These are phyloP conservation scores for Erysimum cheiranthoides DNA, from an alignment of 345 rosid species.

Conservation along the genomic window DNA sequence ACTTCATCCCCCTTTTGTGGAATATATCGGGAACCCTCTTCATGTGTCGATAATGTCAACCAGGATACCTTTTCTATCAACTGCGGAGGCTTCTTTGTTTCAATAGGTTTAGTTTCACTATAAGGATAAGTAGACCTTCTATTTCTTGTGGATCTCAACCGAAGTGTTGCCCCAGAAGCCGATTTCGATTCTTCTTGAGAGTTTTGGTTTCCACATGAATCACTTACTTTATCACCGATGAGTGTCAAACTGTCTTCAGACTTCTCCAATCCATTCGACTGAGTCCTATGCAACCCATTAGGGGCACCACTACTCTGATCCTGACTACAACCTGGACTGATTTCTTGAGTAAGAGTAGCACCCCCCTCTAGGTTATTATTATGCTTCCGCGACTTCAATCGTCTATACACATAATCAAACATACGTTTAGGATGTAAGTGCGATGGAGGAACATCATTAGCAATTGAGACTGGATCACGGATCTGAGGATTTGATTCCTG, in stretches of 20 bases:
- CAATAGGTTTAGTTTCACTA: conserved; percentile 64
- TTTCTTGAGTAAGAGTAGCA: conserved; percentile 51
- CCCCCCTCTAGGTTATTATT: conserved; percentile 50
- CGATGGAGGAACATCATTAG: conserved; percentile 47
- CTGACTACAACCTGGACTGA: conserved; percentile 51
- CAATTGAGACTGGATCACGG: conserved; percentile 44
- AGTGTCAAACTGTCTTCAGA: conserved; percentile 45
- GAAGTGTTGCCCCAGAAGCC: conserved; percentile 65
- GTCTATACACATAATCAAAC: conserved; percentile 80
- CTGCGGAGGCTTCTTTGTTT: conserved; percentile 59
- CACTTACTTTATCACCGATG: conserved; percentile 44
- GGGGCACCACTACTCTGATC: conserved; percentile 45
- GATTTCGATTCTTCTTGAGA: conserved; percentile 69
- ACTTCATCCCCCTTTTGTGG: conserved; percentile 93
- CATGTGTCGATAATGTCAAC: conserved; percentile 80
- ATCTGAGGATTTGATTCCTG: conserved; percentile 49
- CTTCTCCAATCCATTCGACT: conserved; percentile 48
- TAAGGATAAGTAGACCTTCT: conserved; percentile 69
- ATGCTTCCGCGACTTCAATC: conserved; percentile 64
- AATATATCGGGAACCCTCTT: conserved; percentile 90
- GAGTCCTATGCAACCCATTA: conserved; percentile 48
- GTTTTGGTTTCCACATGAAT: conserved; percentile 53
- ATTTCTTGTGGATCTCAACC: conserved; percentile 81
- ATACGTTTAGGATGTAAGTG: conserved; percentile 60
- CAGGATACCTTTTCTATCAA: conserved; percentile 69